Evolutionary conservation across 371 early-diverging fungal genomes (phyloP).

Genomic region (Batkoa obscura): DNA sequence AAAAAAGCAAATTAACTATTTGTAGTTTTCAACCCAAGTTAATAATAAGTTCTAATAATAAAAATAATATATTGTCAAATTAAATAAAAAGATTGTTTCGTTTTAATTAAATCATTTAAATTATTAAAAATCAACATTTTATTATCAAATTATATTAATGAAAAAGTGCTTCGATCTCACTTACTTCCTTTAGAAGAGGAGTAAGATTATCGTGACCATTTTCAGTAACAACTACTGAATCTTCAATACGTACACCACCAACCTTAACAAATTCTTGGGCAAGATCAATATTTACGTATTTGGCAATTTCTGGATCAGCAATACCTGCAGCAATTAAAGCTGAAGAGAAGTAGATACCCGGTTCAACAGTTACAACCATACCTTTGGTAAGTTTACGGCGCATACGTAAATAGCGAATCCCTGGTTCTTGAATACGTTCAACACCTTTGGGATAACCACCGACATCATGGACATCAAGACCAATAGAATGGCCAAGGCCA

Average conservation of each 20-base stretch:
- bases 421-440: constrained; percentile 55
- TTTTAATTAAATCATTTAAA: too few relatives aligned
- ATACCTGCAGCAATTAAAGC: constrained; percentile 27
- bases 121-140: too few relatives aligned
- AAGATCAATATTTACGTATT: constrained; percentile 47
- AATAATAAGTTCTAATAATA: too few relatives aligned
- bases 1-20: too few relatives aligned
- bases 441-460: constrained; percentile 71
- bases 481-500: constrained; percentile 48
- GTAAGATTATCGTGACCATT: constrained; percentile 51
- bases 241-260: constrained; percentile 89
- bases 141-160: constrained; percentile 8
- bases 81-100: too few relatives aligned
- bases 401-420: constrained; percentile 70
- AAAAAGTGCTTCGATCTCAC: constrained; percentile 36
- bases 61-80: too few relatives aligned
- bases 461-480: constrained; percentile 74
- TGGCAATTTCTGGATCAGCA: constrained; percentile 27
- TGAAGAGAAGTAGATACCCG: constrained; percentile 57
- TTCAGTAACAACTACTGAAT: constrained; percentile 59
- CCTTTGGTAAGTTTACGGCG: constrained; percentile 54
- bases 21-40: too few relatives aligned
- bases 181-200: constrained; percentile 49
- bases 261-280: constrained; percentile 48
- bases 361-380: constrained; percentile 86